A percentile compares a stretch with the other conserved stretches of the same genome.
Evolutionary conservation across 2,329 filamentous ascomycete species (phyloP).

Genomic region (Fusarium circinatum): DNA sequence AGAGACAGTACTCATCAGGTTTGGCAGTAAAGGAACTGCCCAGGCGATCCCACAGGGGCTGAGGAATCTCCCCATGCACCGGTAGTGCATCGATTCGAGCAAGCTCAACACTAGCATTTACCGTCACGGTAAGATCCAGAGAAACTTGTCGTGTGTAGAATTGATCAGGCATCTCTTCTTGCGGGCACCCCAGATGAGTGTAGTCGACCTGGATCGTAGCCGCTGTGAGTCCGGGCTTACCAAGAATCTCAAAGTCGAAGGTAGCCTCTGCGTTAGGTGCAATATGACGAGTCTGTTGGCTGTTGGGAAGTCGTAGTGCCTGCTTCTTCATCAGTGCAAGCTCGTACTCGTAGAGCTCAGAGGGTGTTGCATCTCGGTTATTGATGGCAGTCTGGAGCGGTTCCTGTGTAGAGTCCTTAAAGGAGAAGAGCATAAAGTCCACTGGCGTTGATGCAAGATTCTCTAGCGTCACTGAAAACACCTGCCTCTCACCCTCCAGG

Average conservation of each 20-base stretch:
- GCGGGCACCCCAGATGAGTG: slow-evolving; percentile 77
- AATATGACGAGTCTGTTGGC: slow-evolving; percentile 68
- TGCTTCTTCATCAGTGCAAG: slow-evolving; percentile 79
- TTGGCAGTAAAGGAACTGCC: slow-evolving; percentile 49
- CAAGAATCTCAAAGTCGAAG: slow-evolving; percentile 86
- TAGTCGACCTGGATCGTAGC: slow-evolving; percentile 88
- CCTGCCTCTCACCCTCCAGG: slow-evolving; percentile 84
- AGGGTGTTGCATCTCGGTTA: slow-evolving; percentile 79
- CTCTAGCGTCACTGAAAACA: slow-evolving; percentile 81
- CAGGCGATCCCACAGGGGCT: slow-evolving; percentile 65
- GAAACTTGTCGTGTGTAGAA: slow-evolving; percentile 89
- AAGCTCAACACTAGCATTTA: slow-evolving; percentile 90
- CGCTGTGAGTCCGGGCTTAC: slow-evolving; percentile 84
- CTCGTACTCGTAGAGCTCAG: slow-evolving; percentile 88
- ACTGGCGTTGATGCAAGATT: slow-evolving; percentile 82
- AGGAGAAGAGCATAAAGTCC: slow-evolving; percentile 87
- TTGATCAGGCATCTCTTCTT: slow-evolving; percentile 73
- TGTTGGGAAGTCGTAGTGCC: slow-evolving; percentile 68
- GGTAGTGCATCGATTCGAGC: slow-evolving; percentile 82
- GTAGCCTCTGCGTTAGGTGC: slow-evolving; percentile 72
- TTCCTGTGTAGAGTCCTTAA: slow-evolving; percentile 86
- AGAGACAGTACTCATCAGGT: slow-evolving; percentile 76
- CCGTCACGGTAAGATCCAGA: slow-evolving; percentile 84
- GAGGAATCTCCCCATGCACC: slow-evolving; percentile 73
- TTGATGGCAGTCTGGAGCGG: slow-evolving; percentile 79